Evolutionary conservation across 163 green algal genomes (phyloP), one percentile per base, ranked within the genome.

Genomic region (Trebouxia gelatinosa): DNA sequence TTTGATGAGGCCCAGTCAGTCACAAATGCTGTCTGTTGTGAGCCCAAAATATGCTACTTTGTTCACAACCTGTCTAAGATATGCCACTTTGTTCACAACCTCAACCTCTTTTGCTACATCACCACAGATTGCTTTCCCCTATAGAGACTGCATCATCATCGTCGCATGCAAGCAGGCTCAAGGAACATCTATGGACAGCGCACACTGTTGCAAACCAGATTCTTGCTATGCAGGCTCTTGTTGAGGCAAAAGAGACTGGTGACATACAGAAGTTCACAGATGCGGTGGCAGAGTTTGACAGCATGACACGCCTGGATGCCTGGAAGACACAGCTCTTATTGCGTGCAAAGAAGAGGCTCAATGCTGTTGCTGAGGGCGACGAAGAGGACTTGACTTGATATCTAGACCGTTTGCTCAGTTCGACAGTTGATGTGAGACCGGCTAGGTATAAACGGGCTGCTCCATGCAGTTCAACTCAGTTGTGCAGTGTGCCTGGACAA

Each of bases 251-350:
- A 13, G 90, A 94, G 40, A 81, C 75, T 23, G 91, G 89, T 6
- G 93, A 97, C 78, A 78, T 80, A n/a, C 84, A 97, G 16, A 81
- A 78, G 26, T 99, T 99, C 79, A 93, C 94, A 7, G 87, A 90
- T 21, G 87, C 89, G 7, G 80, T 99, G 0, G 86, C 89, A 5
- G 93, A 99, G 79, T 99, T 90, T 88, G 95, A 99, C 85, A 81
- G 80, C 43, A 85, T 98, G 65, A 96, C 89, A 3, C 85, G 91
- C 29, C 85, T 97, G 78, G 93, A 98, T 64, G 70, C 90, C 13
- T 98, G 94, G 93, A 98, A 98, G 87, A 98, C 94, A 1, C 90
- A 86, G 32, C 88, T 98, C 64, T 85, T 98, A 87, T 85, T 97
- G 59, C 70, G 72, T 0, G 81, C 62, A 39, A 85, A 85, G 77